A percentile compares a stretch with the other conserved stretches of the same genome.
These are phyloP conservation scores for Boletus speciosus DNA, from an alignment of 768 basidiomycete species.

Conservation along the genomic window DNA sequence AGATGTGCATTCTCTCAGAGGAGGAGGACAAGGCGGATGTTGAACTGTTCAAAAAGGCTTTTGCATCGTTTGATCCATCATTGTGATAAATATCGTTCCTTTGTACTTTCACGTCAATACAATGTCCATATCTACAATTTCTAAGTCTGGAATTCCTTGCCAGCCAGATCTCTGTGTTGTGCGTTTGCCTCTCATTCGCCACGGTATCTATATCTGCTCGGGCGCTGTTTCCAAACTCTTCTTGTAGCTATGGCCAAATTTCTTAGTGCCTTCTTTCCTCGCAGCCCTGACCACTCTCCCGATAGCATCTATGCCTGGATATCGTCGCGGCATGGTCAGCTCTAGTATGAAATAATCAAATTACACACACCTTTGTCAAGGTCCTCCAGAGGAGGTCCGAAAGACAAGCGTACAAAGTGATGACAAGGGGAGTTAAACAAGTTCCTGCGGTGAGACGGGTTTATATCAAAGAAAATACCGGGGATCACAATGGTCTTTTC, in stretches of 20 bases:
- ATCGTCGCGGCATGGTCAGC: not conserved
- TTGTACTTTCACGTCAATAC: not conserved
- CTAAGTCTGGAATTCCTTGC: not conserved
- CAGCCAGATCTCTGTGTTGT: not conserved
- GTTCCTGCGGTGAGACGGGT: slow-evolving; percentile 78
- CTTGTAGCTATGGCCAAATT: slow-evolving; percentile 71
- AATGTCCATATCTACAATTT: not conserved
- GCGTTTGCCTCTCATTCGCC: too few species aligned
- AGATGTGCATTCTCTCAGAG: slow-evolving; percentile 76
- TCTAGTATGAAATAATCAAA: not conserved
- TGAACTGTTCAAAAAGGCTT: slow-evolving; percentile 78
- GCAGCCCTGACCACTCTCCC: slow-evolving; percentile 71
- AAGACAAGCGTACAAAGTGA: slow-evolving; percentile 84
- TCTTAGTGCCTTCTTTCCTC: slow-evolving; percentile 53
- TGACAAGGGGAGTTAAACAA: slow-evolving; percentile 89
- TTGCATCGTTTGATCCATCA: slow-evolving; percentile 66
- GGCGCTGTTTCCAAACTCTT: slow-evolving; percentile 46
- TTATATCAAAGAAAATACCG: slow-evolving; percentile 85
- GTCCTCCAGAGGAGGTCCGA: slow-evolving; percentile 77
- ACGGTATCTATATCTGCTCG: slow-evolving; percentile 20
- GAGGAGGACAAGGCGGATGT: slow-evolving; percentile 85
- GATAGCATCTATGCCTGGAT: slow-evolving; percentile 79
- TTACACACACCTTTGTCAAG: slow-evolving; percentile 62
- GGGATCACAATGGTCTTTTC: slow-evolving; percentile 89
- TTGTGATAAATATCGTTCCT: slow-evolving; percentile 14